Conservation (phyloP, 2,329 filamentous ascomycete genomes). For the Hymenoscyphus occultus region DNA sequence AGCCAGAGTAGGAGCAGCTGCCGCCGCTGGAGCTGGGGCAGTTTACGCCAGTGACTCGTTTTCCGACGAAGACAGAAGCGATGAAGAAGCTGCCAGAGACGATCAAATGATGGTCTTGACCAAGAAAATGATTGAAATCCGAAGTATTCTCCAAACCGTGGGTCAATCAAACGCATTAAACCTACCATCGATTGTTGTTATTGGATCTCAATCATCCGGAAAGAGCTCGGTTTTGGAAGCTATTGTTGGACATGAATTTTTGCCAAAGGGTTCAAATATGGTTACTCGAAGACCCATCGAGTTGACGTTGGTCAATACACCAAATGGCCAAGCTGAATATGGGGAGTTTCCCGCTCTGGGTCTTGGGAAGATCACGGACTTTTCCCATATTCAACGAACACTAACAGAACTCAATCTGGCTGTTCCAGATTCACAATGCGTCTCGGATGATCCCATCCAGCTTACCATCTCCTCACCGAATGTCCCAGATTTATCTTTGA, state of each 20-base stretch:
- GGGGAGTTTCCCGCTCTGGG: constrained; percentile 94
- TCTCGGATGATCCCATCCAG: constrained; percentile 95
- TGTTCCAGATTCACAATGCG: constrained; percentile 85
- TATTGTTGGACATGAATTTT: constrained; percentile 95
- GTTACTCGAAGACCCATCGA: constrained; percentile 95
- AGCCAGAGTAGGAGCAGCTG: constrained; percentile 58
- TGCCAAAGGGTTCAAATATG: constrained; percentile 99
- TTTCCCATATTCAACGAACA: constrained; percentile 86
- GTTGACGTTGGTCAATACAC: constrained; percentile 92
- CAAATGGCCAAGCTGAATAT: constrained; percentile 81
- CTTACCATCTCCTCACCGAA: constrained; percentile 93
- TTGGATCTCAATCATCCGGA: constrained; percentile 95
- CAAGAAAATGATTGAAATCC: constrained; percentile 99
- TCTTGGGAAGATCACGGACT: constrained; percentile 86
- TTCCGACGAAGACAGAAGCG: constrained; percentile 57
- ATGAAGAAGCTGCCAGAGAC: constrained; percentile 71
- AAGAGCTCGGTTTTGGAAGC: constrained; percentile 97
- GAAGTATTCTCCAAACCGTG: constrained; percentile 84
- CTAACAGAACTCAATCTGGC: constrained; percentile 93
- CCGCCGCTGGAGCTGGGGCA: constrained; percentile 64
- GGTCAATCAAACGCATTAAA: constrained; percentile 87
- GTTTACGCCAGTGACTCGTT: constrained; percentile 76
- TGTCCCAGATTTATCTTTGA: constrained; percentile 91
- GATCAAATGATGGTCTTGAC: constrained; percentile 99
- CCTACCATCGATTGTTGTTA: constrained; percentile 96